These are phyloP conservation scores for Apiospora phragmitis DNA, from an alignment of 2,329 filamentous ascomycete species.

Conservation along the genomic window DNA sequence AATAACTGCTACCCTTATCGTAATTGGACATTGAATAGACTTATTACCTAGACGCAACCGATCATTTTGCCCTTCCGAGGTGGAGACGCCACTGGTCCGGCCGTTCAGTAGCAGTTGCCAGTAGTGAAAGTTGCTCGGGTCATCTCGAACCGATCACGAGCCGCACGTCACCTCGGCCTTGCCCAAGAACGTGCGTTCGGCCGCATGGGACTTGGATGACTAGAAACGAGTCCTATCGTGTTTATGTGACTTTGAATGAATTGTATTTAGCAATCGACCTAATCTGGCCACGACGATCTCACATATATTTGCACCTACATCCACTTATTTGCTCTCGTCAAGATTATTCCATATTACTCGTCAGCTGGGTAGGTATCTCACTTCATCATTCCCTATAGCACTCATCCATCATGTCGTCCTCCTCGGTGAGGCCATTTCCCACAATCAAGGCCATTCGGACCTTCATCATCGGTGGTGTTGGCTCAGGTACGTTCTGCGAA, in stretches of 20 bases:
- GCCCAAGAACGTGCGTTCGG: neutral
- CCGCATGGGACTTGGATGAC: neutral
- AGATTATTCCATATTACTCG: neutral
- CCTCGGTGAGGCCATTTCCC: constrained; percentile 61
- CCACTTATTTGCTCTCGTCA: neutral
- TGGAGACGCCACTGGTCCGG: neutral
- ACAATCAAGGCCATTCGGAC: constrained; percentile 75
- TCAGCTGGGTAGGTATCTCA: neutral
- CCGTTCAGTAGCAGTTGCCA: neutral
- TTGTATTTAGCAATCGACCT: neutral
- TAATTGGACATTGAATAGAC: neutral
- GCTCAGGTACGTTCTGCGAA: constrained; percentile 46
- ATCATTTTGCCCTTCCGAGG: neutral
- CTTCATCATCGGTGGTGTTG: constrained; percentile 67
- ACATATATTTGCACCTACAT: neutral
- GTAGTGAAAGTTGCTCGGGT: neutral
- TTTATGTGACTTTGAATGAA: neutral
- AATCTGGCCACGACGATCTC: neutral
- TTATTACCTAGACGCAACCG: neutral
- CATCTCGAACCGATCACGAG: neutral
- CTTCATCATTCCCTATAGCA: neutral
- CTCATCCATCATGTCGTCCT: constrained; percentile 41
- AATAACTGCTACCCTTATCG: neutral
- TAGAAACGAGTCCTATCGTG: neutral
- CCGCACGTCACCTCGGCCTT: neutral